Base-by-base conservation (phyloP, 768 basidiomycete species). In the Mrakia gelida region DNA sequence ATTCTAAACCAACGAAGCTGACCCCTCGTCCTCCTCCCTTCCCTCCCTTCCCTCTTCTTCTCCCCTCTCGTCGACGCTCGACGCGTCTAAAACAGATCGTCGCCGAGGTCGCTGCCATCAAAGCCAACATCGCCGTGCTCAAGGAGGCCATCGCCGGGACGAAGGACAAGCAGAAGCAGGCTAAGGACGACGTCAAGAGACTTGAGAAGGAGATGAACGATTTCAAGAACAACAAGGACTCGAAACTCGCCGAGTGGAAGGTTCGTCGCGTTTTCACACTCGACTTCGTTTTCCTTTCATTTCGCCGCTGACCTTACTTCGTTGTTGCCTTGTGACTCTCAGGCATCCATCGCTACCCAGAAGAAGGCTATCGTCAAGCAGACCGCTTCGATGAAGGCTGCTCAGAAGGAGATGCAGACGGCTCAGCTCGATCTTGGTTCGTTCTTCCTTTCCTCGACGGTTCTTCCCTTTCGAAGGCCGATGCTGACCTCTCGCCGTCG, bases 181-280 rank as follows among this genome's bases (percentile, higher is more conserved):
- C 94, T 0, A 86, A 90, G 71, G 90, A 87, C 0, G 95, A 98
- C 78, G 89, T 89, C 83, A 90, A 90, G 85, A 92, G 91, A 82
- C 89, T 98, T 32, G 94, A 98, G 85, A 91, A 91, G 81, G 97
- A 99, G 83, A 98, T 99, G 94, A 89, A 89, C 75, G 97, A 98
- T 86, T 98, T 99, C 87, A 95, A 97, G 87, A 92, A 95, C 85
- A 95, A 99, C 86, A 97, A 97, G 84, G 97, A 98, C 72, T 94
- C 94, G 68, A 98, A 98, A 85, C 92, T 93, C 75, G 92, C 91
- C 26, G 92, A 98, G 83, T 89, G 98, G 80, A 97, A 95, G 87
- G 95, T 92, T 77, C 67, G 86, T 78, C 11, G 2, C 41, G 67
- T 28, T 68, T 34, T 61, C 26, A 61, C 3, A n/a, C 32, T 26